Evolutionary conservation across 2,329 filamentous ascomycete species (phyloP), one percentile per base, ranked within the genome.

Genomic region (Fusarium scirpi): DNA sequence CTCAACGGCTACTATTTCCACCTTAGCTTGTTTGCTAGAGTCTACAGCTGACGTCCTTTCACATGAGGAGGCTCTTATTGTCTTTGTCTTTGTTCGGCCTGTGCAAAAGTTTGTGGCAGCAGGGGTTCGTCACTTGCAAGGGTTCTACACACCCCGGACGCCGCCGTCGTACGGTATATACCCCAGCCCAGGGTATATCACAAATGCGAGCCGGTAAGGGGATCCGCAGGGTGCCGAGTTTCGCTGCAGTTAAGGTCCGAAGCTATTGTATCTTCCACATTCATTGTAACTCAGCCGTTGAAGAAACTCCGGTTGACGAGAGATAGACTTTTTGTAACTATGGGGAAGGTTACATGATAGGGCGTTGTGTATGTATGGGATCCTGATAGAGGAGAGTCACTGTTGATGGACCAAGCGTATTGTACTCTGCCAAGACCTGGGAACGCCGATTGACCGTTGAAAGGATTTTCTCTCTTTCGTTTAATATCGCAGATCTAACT

Each of bases 101-200:
- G 34, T 38, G 44, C 29, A 30, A 38, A 67, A 56, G 48, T 45
- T 67, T 67, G 63, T 67, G 63, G 44, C 62, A 66, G 62, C 63
- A 66, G 43, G 62, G 63, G 30, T 55, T 34, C 20, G 29, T 38
- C 38, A 43, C 27, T 56, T 25, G 24, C 63, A 62, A 56, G 62
- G 63, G 63, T 40, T 13, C 27, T 29, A n/a, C 52, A 43, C 25
- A 32, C 61, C 62, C 62, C 44, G 55, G 63, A 46, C 63, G 55
- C 34, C 59, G 61, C 55, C 55, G 62, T 66, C 63, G 62, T 66
- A 66, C 48, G 62, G 63, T 66, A 62, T 51, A 59, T 66, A 66
- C 43, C 49, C 61, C 61, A 69, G 47, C 44, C 47, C 62, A 32
- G 22, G 52, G 41, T 15, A 46, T 32, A 53, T 38, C 34, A 38